Evolutionary conservation across 1,139 yeast genomes (phyloP), one percentile per base, ranked within the genome.

Genomic region (Pichia sp.): DNA sequence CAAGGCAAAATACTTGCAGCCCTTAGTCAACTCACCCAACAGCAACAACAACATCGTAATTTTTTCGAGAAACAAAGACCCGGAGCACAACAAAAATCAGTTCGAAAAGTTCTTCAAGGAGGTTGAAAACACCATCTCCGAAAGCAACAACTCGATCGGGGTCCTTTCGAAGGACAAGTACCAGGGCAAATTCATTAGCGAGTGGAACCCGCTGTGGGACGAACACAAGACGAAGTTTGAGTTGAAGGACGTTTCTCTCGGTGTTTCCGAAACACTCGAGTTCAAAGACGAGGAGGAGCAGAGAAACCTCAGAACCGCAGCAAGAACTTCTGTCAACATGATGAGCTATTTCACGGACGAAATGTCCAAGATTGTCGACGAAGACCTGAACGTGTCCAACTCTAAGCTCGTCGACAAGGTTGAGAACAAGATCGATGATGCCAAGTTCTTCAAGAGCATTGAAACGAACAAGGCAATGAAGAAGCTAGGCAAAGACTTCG

Each of bases 311-410:
- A 78, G 81, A 59, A 75, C 81, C 50, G 97, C 98, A 0, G 76
- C 96, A 23, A 85, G 83, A 67, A 81, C 95, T 2, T 85, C 95
- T 8, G 82, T 84, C 38, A 88, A 85, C 43, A 80, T 92, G 77
- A 87, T 92, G 89, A 86, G 85, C 63, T 79, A 79, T 54, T 86
- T 93, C 71, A 85, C 92, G 43, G 92, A 90, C 66, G 95, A 90
- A 66, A 88, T 93, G 92, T 87, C 90, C 68, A 79, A 80, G 54
- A 80, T 88, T 54, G 88, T 93, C 40, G 98, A 93, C 70, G 96
- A 90, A 63, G 98, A 90, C 61, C 74, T 80, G 62, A 84, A 83
- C 62, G 82, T 90, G 49, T 74, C 95, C 41, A 92, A 93, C 70
- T 72, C 82, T 11, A 82, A 84, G 65, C 73, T 93, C 51, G 80